Evolutionary conservation across 352 stramenopile species (phyloP).

Genomic region (Phytophthora nicotianae): DNA sequence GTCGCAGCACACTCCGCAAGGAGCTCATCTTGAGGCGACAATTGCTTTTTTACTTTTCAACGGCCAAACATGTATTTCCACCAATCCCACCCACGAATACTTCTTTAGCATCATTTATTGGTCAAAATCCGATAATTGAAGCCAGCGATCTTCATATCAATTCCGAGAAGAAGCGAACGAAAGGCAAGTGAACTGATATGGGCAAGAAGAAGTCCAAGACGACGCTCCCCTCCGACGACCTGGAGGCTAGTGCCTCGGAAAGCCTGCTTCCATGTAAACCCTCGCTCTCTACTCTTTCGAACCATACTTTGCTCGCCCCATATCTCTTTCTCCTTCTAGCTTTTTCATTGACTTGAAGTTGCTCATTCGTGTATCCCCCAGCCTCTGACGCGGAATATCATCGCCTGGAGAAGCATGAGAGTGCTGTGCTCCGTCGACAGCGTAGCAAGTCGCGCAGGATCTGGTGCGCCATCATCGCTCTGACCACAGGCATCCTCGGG

Average conservation of each 20-base stretch:
- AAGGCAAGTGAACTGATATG: slow-evolving; percentile 35
- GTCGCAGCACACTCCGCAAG: slow-evolving; percentile 18
- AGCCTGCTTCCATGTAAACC: slow-evolving; percentile 53
- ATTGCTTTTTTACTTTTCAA: slow-evolving; percentile 8
- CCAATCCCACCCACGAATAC: slow-evolving; percentile 15
- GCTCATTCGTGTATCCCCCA: slow-evolving; percentile 1
- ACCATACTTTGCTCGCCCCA: slow-evolving; percentile 7
- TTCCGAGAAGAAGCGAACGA: slow-evolving; percentile 14
- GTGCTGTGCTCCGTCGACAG: slow-evolving; percentile 46
- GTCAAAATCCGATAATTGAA: slow-evolving; percentile 40
- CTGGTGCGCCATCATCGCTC: slow-evolving; percentile 83
- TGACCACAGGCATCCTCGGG: slow-evolving; percentile 76
- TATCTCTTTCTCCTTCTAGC: background rate
- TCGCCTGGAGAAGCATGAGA: slow-evolving; percentile 41
- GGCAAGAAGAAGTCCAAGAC: slow-evolving; percentile 68
- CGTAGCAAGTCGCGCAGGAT: slow-evolving; percentile 72
- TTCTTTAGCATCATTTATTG: slow-evolving; percentile 7
- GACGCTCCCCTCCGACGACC: slow-evolving; percentile 50
- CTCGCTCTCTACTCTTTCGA: background rate
- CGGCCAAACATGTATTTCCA: slow-evolving; percentile 7
- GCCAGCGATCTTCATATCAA: slow-evolving; percentile 36
- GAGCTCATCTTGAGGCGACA: slow-evolving; percentile 20
- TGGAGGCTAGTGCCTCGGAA: slow-evolving; percentile 45
- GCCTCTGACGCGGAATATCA: slow-evolving; percentile 37
- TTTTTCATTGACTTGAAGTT: slow-evolving; percentile 20